Conservation (phyloP, 1,284 basidiomycete genomes). For the Trichosporon faecale region DNA sequence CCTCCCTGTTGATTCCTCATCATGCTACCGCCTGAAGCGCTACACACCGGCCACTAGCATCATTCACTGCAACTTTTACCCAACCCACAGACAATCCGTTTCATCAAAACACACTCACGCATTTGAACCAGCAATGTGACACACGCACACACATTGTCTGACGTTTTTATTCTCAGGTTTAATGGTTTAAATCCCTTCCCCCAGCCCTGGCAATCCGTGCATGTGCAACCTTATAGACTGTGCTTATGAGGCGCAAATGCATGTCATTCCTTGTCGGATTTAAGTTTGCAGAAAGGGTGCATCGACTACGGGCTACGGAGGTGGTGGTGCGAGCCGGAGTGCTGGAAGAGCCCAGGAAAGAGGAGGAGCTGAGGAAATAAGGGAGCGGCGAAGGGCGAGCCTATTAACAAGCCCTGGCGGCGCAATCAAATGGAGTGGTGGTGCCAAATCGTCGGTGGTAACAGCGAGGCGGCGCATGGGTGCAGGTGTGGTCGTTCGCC, state of each 20-base stretch:
- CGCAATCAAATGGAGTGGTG: not conserved
- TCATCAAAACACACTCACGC: constrained; percentile 4
- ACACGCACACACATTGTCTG: constrained; percentile 9
- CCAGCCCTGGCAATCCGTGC: not conserved
- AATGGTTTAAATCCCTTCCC: not conserved
- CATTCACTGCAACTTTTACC: constrained; percentile 8
- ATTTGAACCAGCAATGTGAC: constrained; percentile 8
- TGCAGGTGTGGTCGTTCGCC: not conserved
- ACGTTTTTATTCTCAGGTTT: not conserved
- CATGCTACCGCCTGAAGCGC: not conserved
- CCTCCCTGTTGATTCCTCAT: not conserved
- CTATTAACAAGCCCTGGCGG: not conserved
- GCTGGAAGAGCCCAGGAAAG: no score
- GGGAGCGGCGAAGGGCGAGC: not conserved
- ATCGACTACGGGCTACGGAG: not conserved
- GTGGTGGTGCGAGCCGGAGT: not conserved
- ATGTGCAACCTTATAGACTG: constrained; percentile 9
- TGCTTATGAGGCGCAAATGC: constrained; percentile 9
- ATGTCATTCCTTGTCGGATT: constrained; percentile 7
- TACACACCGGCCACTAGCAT: not conserved
- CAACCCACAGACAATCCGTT: constrained; percentile 4
- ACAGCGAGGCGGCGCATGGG: not conserved
- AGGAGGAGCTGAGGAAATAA: not conserved
- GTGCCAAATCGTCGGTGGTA: constrained; percentile 1
- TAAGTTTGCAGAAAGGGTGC: not conserved